These are phyloP conservation scores for Chrysanthemum seticuspe DNA, from an alignment of 129 eudicot genomes.

Conservation along the genomic window DNA sequence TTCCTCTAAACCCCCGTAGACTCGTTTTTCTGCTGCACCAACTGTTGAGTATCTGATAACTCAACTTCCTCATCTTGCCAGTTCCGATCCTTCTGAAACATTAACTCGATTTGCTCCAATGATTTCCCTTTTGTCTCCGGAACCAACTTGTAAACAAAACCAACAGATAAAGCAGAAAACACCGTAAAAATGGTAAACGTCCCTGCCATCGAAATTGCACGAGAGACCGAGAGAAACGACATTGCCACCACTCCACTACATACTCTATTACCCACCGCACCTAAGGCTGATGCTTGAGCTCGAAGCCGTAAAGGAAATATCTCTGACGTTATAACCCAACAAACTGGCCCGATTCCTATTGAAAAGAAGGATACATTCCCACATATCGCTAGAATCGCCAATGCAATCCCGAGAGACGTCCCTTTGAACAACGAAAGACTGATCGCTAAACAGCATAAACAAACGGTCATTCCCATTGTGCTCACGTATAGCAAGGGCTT, in stretches of 20 bases:
- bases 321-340: slow-evolving; percentile 78
- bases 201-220: slow-evolving; percentile 65
- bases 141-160: slow-evolving; percentile 51
- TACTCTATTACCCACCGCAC: slow-evolving; percentile 66
- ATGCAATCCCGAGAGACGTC: slow-evolving; percentile 35
- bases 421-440: slow-evolving; percentile 41
- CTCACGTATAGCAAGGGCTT: slow-evolving; percentile 64
- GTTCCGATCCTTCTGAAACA: slow-evolving; percentile 53
- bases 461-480: slow-evolving; percentile 67
- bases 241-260: slow-evolving; percentile 72
- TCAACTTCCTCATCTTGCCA: slow-evolving; percentile 57
- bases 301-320: slow-evolving; percentile 68
- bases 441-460: slow-evolving; percentile 51
- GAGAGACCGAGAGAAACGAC: slow-evolving; percentile 65
- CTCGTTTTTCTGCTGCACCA: slow-evolving; percentile 41
- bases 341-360: slow-evolving; percentile 74
- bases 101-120: slow-evolving; percentile 64
- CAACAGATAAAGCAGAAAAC: slow-evolving; percentile 55
- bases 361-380: slow-evolving; percentile 84
- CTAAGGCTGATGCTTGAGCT: slow-evolving; percentile 78
- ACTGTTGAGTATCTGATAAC: slow-evolving; percentile 49
- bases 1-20: background rate
- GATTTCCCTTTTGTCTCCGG: slow-evolving; percentile 89
- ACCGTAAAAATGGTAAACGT: slow-evolving; percentile 54
- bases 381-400: slow-evolving; percentile 57